Percentiles rank a stretch among this genome's conserved stretches.
Evolutionary conservation across 2,329 filamentous ascomycete genomes (phyloP).

Genomic region (Fusarium mangiferae): DNA sequence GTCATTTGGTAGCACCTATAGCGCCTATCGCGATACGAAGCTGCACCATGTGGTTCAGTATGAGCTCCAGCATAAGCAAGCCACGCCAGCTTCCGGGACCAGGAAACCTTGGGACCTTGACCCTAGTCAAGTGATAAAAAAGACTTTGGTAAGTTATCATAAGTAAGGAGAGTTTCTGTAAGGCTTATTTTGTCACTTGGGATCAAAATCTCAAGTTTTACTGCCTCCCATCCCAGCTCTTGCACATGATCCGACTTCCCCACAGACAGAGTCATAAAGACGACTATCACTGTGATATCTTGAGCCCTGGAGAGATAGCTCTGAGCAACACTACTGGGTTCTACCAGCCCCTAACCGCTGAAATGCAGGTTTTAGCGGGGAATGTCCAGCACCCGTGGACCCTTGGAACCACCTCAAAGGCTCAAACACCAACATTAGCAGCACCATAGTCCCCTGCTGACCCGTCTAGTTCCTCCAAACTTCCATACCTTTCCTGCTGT

Average conservation of each 20-base stretch:
- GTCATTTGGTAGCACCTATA: slow-evolving; percentile 40
- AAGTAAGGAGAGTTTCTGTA: neutral
- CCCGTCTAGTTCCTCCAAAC: neutral
- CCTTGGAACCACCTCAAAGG: slow-evolving; percentile 19
- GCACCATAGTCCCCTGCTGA: slow-evolving; percentile 14
- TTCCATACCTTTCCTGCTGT: neutral
- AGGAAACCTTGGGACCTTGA: neutral
- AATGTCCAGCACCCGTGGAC: slow-evolving; percentile 15
- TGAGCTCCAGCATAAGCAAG: neutral
- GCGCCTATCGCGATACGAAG: slow-evolving; percentile 33
- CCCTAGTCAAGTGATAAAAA: neutral
- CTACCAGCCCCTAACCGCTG: neutral
- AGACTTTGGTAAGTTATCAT: neutral
- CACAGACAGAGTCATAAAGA: slow-evolving; percentile 23
- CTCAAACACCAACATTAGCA: neutral
- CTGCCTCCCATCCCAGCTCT: neutral
- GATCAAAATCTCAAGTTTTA: neutral
- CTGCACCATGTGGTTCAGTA: slow-evolving; percentile 25
- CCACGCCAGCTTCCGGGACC: neutral
- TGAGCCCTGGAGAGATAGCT: neutral
- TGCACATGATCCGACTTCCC: slow-evolving; percentile 29
- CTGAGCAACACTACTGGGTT: neutral
- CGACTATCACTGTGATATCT: slow-evolving; percentile 5
- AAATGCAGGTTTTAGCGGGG: slow-evolving; percentile 19
- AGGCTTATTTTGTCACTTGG: neutral